These are phyloP conservation scores for Hypoxylon sp. DNA, from an alignment of 2,329 filamentous ascomycete species.

Conservation along the genomic window DNA sequence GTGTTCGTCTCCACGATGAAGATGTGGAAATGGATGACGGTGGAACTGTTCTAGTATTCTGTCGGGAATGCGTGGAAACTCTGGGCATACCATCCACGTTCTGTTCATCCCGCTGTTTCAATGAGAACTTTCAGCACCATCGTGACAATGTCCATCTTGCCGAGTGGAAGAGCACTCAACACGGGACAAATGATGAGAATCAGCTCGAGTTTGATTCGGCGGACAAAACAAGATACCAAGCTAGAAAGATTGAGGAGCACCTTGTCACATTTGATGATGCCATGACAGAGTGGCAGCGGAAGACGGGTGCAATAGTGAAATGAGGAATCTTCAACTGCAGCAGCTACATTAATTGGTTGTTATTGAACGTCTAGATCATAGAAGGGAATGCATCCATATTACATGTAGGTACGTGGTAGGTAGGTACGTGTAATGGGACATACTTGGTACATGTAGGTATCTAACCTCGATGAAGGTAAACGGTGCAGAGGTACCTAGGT, in stretches of 20 bases:
- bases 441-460: too few relatives aligned
- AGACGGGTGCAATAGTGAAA: slow-evolving; percentile 33
- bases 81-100: slow-evolving; percentile 58
- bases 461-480: too few relatives aligned
- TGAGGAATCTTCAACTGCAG: slow-evolving; percentile 8
- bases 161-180: slow-evolving; percentile 47
- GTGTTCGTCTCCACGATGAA: slow-evolving; percentile 59
- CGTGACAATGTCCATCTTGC: slow-evolving; percentile 56
- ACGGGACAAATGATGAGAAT: slow-evolving; percentile 50
- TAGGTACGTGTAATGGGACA: too few relatives aligned
- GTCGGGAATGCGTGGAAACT: slow-evolving; percentile 59
- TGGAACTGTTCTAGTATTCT: slow-evolving; percentile 56
- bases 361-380: not conserved
- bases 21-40: slow-evolving; percentile 59
- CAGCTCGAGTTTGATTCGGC: slow-evolving; percentile 48
- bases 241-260: slow-evolving; percentile 51
- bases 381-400: not conserved
- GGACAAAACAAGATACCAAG: slow-evolving; percentile 49
- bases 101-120: slow-evolving; percentile 62
- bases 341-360: not conserved
- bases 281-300: slow-evolving; percentile 47
- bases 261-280: slow-evolving; percentile 49
- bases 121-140: slow-evolving; percentile 59
- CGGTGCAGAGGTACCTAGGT: too few relatives aligned
- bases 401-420: too few relatives aligned